Percentiles rank a stretch among this genome's conserved stretches.
phyloP scores from a whole-genome alignment of 441 rosid genomes.

The Isatis lusitanica region DNA sequence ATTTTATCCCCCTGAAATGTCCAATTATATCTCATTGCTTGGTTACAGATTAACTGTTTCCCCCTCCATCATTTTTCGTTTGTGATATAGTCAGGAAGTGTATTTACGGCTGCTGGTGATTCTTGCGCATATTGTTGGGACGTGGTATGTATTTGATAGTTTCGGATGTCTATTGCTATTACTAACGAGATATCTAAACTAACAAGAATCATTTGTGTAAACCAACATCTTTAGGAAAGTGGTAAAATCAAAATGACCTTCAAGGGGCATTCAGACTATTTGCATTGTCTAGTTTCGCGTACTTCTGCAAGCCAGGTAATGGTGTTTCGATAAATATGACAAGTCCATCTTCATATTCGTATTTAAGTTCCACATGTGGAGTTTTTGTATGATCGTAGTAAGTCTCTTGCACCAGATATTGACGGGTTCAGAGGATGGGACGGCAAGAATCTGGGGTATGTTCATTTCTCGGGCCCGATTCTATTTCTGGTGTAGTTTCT shows the following conservation, averaged over 20 bases:
- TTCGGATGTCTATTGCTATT: conserved; percentile 15
- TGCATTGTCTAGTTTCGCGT: conserved; percentile 76
- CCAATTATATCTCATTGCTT: not conserved
- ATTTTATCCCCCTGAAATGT: not conserved
- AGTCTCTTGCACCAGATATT: conserved; percentile 55
- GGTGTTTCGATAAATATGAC: conserved; percentile 3
- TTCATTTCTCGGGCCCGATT: not conserved
- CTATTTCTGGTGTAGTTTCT: not conserved
- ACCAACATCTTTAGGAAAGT: conserved; percentile 68
- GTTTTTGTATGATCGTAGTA: not conserved
- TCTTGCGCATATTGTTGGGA: conserved; percentile 97
- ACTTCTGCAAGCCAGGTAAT: conserved; percentile 76
- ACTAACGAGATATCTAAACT: not conserved
- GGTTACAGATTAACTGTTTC: not conserved
- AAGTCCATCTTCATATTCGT: not conserved
- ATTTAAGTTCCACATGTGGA: not conserved
- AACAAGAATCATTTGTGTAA: not conserved
- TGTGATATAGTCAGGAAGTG: conserved; percentile 60
- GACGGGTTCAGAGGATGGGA: conserved; percentile 97
- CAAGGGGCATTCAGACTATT: conserved; percentile 85
- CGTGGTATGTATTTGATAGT: conserved; percentile 64
- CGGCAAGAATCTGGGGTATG: conserved; percentile 95
- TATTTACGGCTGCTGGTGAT: conserved; percentile 88
- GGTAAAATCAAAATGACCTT: conserved; percentile 70
- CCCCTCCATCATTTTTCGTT: conserved; percentile 9